Base-by-base conservation (phyloP, 441 rosid genomes). In the Brassica balearica region DNA sequence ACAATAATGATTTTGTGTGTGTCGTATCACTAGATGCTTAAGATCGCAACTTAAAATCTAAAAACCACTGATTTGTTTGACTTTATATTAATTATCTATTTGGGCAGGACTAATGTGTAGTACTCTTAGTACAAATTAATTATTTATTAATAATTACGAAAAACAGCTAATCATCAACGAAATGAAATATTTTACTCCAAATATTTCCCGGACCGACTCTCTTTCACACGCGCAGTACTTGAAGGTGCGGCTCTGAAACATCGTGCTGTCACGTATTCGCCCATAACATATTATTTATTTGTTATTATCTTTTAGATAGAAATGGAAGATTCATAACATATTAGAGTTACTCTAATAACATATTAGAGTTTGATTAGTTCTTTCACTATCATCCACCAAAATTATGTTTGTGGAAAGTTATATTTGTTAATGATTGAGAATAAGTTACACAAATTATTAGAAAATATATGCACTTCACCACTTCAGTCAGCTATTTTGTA, bases 181-280 rank as follows among this genome's bases (percentile, higher is more conserved):
- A 62, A 29, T 3, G 6, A 15, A 64, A 65, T 27, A 62, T 51
- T 51, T 51, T 72, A 4, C 36, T 70, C 75, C 80, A 23, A 63
- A 69, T 64, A 64, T 7, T 55, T 15, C 48, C 66, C 66, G 73
- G 64, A 63, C 80, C 27, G 29, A 19, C 38, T 48, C 56, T 61
- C 63, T 61, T 61, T 25, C 74, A 69, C 64, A 69, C 69, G 71
- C 80, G 76, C 76, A 71, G 0, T 1, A 63, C 17, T 32, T 51
- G 55, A 69, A 62, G 56, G 76, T 71, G 71, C 38, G 66, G 71
- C 48, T 38, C 14, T 70, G 12, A 32, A 69, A 48, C 71, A 36
- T 71, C 75, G 59, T 51, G 69, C 60, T 77, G 80, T 76, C 74
- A 63, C 38, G 69, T 69, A n/a, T 69, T 62, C 32, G 5, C 64